These are phyloP conservation scores for Myxozyma kluyveri DNA, from an alignment of 805 yeast species.

Conservation along the genomic window DNA sequence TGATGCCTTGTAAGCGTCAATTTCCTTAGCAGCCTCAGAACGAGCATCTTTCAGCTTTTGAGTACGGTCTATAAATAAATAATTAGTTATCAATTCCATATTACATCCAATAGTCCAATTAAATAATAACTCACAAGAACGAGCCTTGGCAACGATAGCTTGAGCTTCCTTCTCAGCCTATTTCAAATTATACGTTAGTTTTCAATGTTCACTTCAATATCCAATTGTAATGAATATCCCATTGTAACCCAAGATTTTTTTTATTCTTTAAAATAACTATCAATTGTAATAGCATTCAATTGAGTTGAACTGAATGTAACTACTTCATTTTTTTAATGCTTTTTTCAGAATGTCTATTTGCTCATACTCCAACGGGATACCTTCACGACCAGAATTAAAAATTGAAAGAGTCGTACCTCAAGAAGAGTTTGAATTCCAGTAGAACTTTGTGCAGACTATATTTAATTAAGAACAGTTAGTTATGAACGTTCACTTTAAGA, in stretches of 20 bases:
- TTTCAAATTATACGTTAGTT: slow-evolving; percentile 1
- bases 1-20: slow-evolving; percentile 75
- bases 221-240: too few relatives aligned
- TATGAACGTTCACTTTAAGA: neutral
- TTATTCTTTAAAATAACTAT: too few relatives aligned
- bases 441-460: slow-evolving; percentile 45
- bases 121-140: slow-evolving; percentile 59
- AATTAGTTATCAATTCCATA: slow-evolving; percentile 17
- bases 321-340: too few relatives aligned
- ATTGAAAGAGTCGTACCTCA: too few relatives aligned
- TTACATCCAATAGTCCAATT: slow-evolving; percentile 5
- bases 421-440: slow-evolving; percentile 69
- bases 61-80: slow-evolving; percentile 56
- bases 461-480: neutral
- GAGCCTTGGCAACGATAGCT: slow-evolving; percentile 87
- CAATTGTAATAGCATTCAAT: too few relatives aligned
- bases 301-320: too few relatives aligned
- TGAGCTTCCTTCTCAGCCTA: slow-evolving; percentile 98
- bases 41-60: slow-evolving; percentile 90
- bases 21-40: slow-evolving; percentile 86
- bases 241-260: too few relatives aligned
- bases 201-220: neutral
- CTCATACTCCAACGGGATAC: too few relatives aligned
- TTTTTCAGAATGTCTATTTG: too few relatives aligned
- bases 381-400: too few relatives aligned